Conservation (phyloP, 768 basidiomycete species). For the Calocera viscosa region DNA sequence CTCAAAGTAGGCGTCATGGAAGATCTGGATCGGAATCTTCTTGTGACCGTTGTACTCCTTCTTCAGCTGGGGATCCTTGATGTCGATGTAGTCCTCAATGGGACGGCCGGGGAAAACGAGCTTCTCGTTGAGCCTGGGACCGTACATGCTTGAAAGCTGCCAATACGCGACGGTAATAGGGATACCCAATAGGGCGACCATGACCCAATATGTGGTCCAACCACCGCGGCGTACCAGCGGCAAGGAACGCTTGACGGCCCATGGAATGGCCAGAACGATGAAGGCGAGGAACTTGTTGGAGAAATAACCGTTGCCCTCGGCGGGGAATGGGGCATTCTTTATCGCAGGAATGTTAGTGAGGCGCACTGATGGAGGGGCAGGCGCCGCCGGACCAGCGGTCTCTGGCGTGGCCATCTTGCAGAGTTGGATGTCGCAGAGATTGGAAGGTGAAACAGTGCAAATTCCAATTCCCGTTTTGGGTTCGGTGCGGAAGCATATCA, state of each 20-base stretch:
- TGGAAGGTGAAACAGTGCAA: not conserved
- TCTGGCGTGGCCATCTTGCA: slow-evolving; percentile 5
- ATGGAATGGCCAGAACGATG: slow-evolving; percentile 69
- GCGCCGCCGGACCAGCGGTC: not conserved
- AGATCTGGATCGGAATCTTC: slow-evolving; percentile 95
- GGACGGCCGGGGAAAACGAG: slow-evolving; percentile 71
- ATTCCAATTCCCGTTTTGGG: slow-evolving; percentile 5
- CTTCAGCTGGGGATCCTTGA: slow-evolving; percentile 74
- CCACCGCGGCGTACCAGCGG: slow-evolving; percentile 77
- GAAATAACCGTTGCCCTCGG: slow-evolving; percentile 77
- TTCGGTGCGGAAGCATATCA: not conserved
- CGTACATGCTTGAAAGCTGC: slow-evolving; percentile 73
- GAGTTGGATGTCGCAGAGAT: not conserved
- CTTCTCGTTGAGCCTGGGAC: slow-evolving; percentile 71
- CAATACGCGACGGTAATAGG: slow-evolving; percentile 82
- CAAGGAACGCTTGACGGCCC: slow-evolving; percentile 64
- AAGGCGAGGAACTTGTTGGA: slow-evolving; percentile 67
- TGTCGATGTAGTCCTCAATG: slow-evolving; percentile 80
- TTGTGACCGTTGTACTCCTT: slow-evolving; percentile 64
- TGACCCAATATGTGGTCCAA: slow-evolving; percentile 72
- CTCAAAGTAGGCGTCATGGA: slow-evolving; percentile 96
- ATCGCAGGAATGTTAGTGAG: slow-evolving; percentile 60
- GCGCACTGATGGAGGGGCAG: slow-evolving; percentile 9
- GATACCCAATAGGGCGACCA: slow-evolving; percentile 57
- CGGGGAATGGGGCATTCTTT: slow-evolving; percentile 70